Conservation (phyloP, 148 eudicot genomes). For the Nyssa sinensis region DNA sequence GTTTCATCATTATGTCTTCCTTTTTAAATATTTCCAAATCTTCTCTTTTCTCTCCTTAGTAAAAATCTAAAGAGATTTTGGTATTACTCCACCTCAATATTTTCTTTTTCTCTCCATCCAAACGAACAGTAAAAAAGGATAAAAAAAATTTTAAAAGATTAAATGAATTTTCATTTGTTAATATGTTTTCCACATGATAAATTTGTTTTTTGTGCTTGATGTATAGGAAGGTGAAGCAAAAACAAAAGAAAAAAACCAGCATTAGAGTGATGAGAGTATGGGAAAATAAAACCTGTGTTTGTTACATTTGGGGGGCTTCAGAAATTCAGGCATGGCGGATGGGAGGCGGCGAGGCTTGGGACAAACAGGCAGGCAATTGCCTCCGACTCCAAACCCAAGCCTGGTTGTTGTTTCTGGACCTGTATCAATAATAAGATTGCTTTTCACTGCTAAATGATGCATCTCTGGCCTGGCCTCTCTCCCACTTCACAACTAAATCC, state of each 20-base stretch:
- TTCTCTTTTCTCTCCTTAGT: too few relatives aligned
- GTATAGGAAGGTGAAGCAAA: too few relatives aligned
- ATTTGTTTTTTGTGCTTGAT: too few relatives aligned
- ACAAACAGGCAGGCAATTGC: slow-evolving; percentile 40
- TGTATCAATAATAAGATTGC: slow-evolving; percentile 26
- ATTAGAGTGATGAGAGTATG: too few relatives aligned
- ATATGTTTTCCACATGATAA: neutral
- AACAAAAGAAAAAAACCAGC: too few relatives aligned
- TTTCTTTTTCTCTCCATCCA: too few relatives aligned
- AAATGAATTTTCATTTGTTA: neutral
- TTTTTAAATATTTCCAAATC: too few relatives aligned
- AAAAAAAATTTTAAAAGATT: neutral
- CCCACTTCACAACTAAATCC: neutral
- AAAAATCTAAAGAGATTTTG: too few relatives aligned
- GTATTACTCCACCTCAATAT: too few relatives aligned
- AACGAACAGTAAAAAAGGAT: too few relatives aligned
- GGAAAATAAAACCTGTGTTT: slow-evolving; percentile 40
- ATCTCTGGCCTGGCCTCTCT: slow-evolving; percentile 19
- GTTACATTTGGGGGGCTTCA: slow-evolving; percentile 35
- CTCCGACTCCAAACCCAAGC: slow-evolving; percentile 16
- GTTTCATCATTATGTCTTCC: too few relatives aligned
- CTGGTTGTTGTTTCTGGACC: slow-evolving; percentile 15
- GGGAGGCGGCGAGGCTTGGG: slow-evolving; percentile 54
- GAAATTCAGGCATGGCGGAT: slow-evolving; percentile 35
- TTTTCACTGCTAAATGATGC: slow-evolving; percentile 31